Conservation (phyloP, 2,329 filamentous ascomycete species). For the Fusarium concolor region DNA sequence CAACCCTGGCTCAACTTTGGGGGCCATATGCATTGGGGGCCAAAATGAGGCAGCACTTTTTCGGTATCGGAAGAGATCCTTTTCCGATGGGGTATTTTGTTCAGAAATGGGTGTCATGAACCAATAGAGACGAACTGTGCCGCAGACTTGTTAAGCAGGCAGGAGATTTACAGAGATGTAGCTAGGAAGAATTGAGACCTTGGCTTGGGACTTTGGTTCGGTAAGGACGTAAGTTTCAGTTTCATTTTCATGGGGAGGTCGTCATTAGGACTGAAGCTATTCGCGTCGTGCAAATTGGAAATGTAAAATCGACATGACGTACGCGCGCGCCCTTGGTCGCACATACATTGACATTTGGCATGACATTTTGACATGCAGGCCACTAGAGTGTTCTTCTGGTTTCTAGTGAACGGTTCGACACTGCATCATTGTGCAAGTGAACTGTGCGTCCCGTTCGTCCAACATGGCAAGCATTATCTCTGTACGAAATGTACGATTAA, state of each 20-base stretch:
- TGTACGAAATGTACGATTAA: conserved; percentile 16
- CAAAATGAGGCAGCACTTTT: conserved; percentile 9
- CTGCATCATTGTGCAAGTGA: conserved; percentile 8
- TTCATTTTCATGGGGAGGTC: background rate
- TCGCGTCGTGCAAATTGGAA: conserved; percentile 3
- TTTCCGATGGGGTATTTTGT: background rate
- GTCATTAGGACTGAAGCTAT: conserved; percentile 20
- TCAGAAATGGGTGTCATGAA: conserved; percentile 15
- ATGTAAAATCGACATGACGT: conserved; percentile 2
- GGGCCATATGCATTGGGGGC: conserved; percentile 34
- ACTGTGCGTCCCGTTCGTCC: conserved; percentile 17
- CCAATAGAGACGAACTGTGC: conserved; percentile 22
- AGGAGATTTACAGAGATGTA: background rate
- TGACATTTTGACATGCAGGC: background rate
- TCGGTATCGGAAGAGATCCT: background rate
- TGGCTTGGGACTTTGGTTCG: conserved; percentile 24
- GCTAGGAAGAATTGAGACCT: background rate
- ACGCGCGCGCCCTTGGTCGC: conserved; percentile 30
- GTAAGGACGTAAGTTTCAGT: too few species aligned
- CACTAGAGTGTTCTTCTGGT: conserved; percentile 1
- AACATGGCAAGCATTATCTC: conserved; percentile 17
- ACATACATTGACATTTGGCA: background rate
- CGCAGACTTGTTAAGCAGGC: background rate
- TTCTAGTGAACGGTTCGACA: background rate
- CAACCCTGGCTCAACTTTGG: conserved; percentile 8